Conservation (phyloP, 164 flowering plant species). For the Nymphaea colorata region DNA sequence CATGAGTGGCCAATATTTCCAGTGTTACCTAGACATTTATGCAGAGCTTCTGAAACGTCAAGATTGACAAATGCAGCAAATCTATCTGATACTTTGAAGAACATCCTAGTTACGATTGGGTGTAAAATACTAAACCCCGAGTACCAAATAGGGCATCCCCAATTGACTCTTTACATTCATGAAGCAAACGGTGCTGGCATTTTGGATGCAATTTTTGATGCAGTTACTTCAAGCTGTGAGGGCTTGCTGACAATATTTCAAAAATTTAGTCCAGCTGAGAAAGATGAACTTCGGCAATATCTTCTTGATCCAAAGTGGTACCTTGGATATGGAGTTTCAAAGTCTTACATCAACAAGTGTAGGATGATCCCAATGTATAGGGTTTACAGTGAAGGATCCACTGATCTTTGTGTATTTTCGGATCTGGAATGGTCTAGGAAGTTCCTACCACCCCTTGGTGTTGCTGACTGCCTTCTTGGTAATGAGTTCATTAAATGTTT, state of each 20-base stretch:
- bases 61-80: slow-evolving; percentile 48
- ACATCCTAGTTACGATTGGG: slow-evolving; percentile 60
- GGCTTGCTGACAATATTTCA: slow-evolving; percentile 15
- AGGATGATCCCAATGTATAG: slow-evolving; percentile 57
- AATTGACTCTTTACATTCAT: slow-evolving; percentile 45
- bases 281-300: slow-evolving; percentile 64
- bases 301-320: slow-evolving; percentile 88
- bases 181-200: slow-evolving; percentile 54
- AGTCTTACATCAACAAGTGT: slow-evolving; percentile 39
- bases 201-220: slow-evolving; percentile 63
- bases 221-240: slow-evolving; percentile 28
- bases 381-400: slow-evolving; percentile 33
- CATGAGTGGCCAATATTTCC: slow-evolving; percentile 96
- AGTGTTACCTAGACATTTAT: slow-evolving; percentile 67
- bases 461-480: slow-evolving; percentile 44
- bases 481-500: slow-evolving; percentile 47
- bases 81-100: slow-evolving; percentile 39
- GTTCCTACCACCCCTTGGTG: slow-evolving; percentile 57
- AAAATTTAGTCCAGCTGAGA: slow-evolving; percentile 39
- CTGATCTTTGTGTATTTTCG: slow-evolving; percentile 28
- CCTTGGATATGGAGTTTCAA: slow-evolving; percentile 35
- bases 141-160: slow-evolving; percentile 57
- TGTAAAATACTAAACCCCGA: slow-evolving; percentile 54
- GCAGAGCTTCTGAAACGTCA: slow-evolving; percentile 40
- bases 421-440: slow-evolving; percentile 55